A percentile compares a stretch with the other conserved stretches of the same genome.
These are phyloP conservation scores for Globisporangium barbulae DNA, from an alignment of 352 stramenopile genomes.

Conservation along the genomic window DNA sequence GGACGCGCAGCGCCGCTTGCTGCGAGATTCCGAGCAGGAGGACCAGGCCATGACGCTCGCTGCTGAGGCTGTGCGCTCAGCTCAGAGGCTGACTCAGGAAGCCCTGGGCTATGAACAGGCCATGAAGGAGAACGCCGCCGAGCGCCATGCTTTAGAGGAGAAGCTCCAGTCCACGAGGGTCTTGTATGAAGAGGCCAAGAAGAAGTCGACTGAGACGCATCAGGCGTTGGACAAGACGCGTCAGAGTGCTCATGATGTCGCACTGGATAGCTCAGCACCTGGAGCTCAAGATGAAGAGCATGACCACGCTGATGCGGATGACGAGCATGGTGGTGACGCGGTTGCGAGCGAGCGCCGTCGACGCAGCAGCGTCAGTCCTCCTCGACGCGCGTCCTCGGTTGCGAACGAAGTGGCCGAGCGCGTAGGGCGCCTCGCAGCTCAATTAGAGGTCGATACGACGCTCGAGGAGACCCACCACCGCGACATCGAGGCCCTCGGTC, in stretches of 20 bases:
- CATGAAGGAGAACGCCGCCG: conserved; percentile 30
- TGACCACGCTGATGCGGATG: not conserved
- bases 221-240: conserved; percentile 28
- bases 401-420: conserved; percentile 13
- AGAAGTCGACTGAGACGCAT: conserved; percentile 24
- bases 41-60: conserved; percentile 42
- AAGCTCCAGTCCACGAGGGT: conserved; percentile 25
- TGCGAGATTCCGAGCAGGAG: conserved; percentile 34
- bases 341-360: not conserved
- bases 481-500: conserved; percentile 27
- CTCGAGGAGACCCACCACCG: conserved; percentile 42
- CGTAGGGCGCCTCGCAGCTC: conserved; percentile 45
- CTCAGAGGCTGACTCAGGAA: conserved; percentile 27
- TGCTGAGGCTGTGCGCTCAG: conserved; percentile 40
- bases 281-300: not conserved
- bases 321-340: conserved; percentile 14
- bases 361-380: conserved; percentile 6
- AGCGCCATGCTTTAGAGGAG: conserved; percentile 26
- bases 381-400: not conserved
- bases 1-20: conserved; percentile 53
- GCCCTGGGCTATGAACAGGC: conserved; percentile 25
- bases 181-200: conserved; percentile 27
- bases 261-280: conserved; percentile 6
- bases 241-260: conserved; percentile 34
- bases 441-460: conserved; percentile 51